Percentiles rank a stretch among this genome's conserved stretches.
These are phyloP conservation scores for Kodamaea derodonti DNA, from an alignment of 1,139 yeast genomes.

Conservation along the genomic window DNA sequence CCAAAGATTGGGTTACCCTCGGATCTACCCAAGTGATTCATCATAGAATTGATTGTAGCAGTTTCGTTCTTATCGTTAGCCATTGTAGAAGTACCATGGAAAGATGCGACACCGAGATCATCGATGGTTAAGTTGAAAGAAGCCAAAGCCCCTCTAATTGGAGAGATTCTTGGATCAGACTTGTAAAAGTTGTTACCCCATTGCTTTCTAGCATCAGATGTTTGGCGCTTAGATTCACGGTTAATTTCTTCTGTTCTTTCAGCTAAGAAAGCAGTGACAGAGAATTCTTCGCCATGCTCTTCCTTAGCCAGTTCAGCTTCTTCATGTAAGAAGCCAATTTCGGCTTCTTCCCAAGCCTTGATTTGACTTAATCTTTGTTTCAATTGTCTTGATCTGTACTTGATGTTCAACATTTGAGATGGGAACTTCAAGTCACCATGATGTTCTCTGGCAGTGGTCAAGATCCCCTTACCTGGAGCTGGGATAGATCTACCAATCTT, in stretches of 20 bases:
- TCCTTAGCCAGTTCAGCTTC: constrained; percentile 59
- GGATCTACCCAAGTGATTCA: constrained; percentile 91
- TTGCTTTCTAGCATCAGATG: constrained; percentile 83
- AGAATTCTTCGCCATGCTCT: constrained; percentile 58
- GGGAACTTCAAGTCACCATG: constrained; percentile 80
- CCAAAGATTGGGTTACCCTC: constrained; percentile 98
- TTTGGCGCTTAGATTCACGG: constrained; percentile 82
- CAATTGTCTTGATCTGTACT: constrained; percentile 92
- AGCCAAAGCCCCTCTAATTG: constrained; percentile 95
- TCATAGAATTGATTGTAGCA: constrained; percentile 84
- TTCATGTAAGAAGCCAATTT: constrained; percentile 51
- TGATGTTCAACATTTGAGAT: constrained; percentile 78
- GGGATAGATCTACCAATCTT: constrained; percentile 99
- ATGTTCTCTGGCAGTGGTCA: constrained; percentile 95
- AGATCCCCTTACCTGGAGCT: constrained; percentile 99
- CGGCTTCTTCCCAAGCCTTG: constrained; percentile 80
- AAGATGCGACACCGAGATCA: constrained; percentile 95
- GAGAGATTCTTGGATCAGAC: constrained; percentile 91
- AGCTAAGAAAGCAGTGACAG: constrained; percentile 52
- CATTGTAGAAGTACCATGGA: constrained; percentile 98
- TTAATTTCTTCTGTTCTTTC: constrained; percentile 88
- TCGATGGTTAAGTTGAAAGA: constrained; percentile 89
- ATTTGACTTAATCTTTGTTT: constrained; percentile 74
- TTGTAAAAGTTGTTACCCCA: constrained; percentile 96
- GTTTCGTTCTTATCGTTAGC: constrained; percentile 99